Percentiles rank a stretch among this genome's conserved stretches.
These are phyloP conservation scores for Jamesozyma rosinii DNA, from an alignment of 805 yeast species.

Conservation along the genomic window DNA sequence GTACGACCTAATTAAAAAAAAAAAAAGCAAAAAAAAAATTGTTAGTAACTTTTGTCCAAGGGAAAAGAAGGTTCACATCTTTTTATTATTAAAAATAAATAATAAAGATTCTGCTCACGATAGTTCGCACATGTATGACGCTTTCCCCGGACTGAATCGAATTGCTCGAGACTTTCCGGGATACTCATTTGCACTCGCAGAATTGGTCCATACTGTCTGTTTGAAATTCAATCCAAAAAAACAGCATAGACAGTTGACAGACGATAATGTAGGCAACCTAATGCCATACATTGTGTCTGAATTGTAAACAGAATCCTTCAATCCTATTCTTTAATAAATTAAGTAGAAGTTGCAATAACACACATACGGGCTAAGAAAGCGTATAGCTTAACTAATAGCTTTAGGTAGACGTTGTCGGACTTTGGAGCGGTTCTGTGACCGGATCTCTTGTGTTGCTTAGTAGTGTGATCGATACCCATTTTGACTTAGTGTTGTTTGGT, in stretches of 20 bases:
- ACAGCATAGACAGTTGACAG: neutral
- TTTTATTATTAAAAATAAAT: slow-evolving; percentile 1
- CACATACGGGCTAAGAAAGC: slow-evolving; percentile 98
- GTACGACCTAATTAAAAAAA: slow-evolving; percentile 68
- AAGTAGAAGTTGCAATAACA: neutral
- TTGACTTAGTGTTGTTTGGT: slow-evolving; percentile 12
- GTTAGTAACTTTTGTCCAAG: neutral
- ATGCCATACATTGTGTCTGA: neutral
- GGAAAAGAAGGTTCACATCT: slow-evolving; percentile 1
- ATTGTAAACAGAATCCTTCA: slow-evolving; percentile 19
- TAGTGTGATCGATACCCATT: slow-evolving; percentile 97
- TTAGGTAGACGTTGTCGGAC: slow-evolving; percentile 98
- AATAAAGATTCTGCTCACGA: slow-evolving; percentile 8
- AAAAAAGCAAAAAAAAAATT: slow-evolving; percentile 6
- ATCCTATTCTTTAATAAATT: slow-evolving; percentile 2
- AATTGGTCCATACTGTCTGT: neutral
- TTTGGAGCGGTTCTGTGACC: slow-evolving; percentile 99
- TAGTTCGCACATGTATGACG: slow-evolving; percentile 3
- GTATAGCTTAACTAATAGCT: slow-evolving; percentile 94
- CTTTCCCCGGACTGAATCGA: neutral
- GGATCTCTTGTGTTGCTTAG: slow-evolving; percentile 90
- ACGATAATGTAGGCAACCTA: too few species aligned
- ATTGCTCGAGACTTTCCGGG: neutral
- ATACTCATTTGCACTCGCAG: slow-evolving; percentile 7
- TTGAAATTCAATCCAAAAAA: neutral